phyloP scores from a whole-genome alignment of 1,284 basidiomycete genomes.

The Uromyces viciae-fabae region DNA sequence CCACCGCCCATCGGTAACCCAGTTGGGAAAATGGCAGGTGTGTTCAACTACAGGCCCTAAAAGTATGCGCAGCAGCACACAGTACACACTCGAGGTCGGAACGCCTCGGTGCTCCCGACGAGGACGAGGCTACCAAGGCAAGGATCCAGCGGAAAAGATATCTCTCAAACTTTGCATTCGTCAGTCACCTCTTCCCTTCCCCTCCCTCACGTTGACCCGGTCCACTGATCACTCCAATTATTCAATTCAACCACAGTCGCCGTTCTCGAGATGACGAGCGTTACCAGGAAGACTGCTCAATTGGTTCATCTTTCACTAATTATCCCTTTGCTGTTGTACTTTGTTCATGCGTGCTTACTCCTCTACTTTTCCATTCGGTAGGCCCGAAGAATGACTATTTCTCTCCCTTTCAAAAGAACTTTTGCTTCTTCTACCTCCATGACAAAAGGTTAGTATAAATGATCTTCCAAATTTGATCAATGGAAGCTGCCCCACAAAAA shows the following conservation, averaged over 20 bases:
- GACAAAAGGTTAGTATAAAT: conserved; percentile 22
- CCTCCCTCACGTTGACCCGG: background rate
- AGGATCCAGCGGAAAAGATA: no score
- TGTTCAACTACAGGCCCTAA: no score
- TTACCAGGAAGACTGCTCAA: conserved; percentile 9
- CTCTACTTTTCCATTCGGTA: background rate
- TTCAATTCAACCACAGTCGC: background rate
- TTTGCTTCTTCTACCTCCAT: conserved; percentile 29
- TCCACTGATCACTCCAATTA: background rate
- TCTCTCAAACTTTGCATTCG: no score
- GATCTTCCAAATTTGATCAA: background rate
- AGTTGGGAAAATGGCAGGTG: no score
- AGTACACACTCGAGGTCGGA: no score
- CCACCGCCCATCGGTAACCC: no score
- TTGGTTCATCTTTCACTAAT: background rate
- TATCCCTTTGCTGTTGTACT: background rate
- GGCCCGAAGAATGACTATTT: conserved; percentile 22
- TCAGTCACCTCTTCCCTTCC: background rate
- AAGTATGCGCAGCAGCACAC: no score
- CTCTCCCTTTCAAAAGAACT: conserved; percentile 12
- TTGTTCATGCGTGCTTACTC: background rate
- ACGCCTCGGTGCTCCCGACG: no score
- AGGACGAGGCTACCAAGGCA: no score
- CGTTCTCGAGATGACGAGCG: background rate
- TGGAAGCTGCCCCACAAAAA: background rate